Evolutionary conservation across 169 alveolate species (phyloP).

Genomic region (Miamiensis avidus): DNA sequence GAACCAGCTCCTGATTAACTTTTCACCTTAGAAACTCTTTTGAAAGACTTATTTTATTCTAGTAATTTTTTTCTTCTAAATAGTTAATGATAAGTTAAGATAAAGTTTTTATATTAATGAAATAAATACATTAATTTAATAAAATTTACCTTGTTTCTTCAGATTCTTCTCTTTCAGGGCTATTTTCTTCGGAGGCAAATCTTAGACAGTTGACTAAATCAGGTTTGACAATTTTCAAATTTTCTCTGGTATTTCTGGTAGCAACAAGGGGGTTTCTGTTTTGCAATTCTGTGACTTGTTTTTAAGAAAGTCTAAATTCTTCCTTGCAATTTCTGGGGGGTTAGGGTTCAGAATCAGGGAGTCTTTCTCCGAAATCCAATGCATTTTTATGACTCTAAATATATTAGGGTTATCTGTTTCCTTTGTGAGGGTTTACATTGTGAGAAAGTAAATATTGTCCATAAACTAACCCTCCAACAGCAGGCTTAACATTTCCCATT

Average conservation of each 20-base stretch:
- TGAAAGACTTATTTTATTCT: background rate
- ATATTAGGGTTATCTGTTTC: constrained; percentile 69
- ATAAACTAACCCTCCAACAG: constrained; percentile 82
- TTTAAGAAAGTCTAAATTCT: constrained; percentile 58
- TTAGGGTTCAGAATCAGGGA: constrained; percentile 42
- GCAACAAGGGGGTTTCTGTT: constrained; percentile 57
- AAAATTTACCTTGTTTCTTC: constrained; percentile 1
- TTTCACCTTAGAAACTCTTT: background rate
- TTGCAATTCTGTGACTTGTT: constrained; percentile 53
- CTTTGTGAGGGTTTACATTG: constrained; percentile 80
- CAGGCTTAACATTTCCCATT: constrained; percentile 77
- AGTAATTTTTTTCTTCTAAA: constrained; percentile 11
- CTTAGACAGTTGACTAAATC: constrained; percentile 39
- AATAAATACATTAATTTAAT: background rate
- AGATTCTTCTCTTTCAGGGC: background rate
- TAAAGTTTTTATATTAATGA: too few species aligned
- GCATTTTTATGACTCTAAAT: constrained; percentile 73
- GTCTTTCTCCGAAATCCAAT: constrained; percentile 58
- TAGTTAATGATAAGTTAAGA: too few species aligned
- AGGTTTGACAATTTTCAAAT: constrained; percentile 39
- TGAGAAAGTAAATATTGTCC: constrained; percentile 83
- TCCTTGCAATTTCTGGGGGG: constrained; percentile 78
- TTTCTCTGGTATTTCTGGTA: constrained; percentile 19
- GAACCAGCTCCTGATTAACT: background rate
- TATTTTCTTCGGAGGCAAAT: constrained; percentile 47